Base-by-base conservation (phyloP, 2,329 filamentous ascomycete genomes). In the Cercospora zeina region DNA sequence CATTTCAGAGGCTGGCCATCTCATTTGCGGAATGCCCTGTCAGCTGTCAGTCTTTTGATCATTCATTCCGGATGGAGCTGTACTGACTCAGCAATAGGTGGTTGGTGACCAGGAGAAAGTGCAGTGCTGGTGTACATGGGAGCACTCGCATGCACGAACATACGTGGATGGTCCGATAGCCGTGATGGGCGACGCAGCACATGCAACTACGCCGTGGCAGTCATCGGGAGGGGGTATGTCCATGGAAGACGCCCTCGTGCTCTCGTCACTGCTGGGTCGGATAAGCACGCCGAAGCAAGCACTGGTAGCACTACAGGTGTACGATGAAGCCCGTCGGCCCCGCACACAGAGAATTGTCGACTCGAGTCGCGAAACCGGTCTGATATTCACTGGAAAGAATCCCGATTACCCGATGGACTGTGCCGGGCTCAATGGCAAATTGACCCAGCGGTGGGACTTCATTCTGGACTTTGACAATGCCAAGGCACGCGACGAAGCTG, bases 151-250 rank as follows among this genome's bases (percentile, higher is more conserved):
- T 0, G 72, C 89, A 16, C 79, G 81, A 0, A 79, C 75, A 0
- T 89, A 85, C 82, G 76, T 78, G 0, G 78, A 82, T 1, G 82
- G 74, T 0, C 79, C 77, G 4, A 71, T 89, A n/a, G 85, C 80
- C 1, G 71, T 89, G 0, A 72, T 90, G 0, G 87, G 88, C 0
- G 87, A 90, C 70, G 86, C 87, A 0, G 87, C 86, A 0, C 87
- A 90, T 71, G 87, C 87, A 0, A 89, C 60, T 24, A 62, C 60
- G 5, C 60, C 60, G 2, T 58, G 55, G 45, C 84, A 86, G 72
- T 85, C 82, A 0, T 85, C 87, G 68, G 87, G 86, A 1, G 87
- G 82, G 8, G 85, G 76, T 0, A 78, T 84, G 62, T 87, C 87
- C 0, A 88, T 89, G 45, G 87, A 90, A 70, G 87, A 90, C 64